phyloP scores from a whole-genome alignment of 176 grass and related monocot genomes.

The Musa troglodytarum region DNA sequence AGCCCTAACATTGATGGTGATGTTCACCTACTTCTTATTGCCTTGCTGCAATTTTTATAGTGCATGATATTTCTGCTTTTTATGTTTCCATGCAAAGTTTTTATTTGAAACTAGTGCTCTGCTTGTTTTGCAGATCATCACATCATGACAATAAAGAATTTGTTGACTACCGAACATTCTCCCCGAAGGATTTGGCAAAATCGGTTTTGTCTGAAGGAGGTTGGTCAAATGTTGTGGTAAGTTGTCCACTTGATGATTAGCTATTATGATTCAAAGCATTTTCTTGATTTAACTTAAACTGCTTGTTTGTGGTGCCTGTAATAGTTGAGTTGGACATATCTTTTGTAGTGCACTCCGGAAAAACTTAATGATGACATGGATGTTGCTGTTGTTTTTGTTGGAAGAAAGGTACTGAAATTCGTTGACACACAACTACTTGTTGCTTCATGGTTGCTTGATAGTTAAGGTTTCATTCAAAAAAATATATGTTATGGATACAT shows the following conservation, averaged over 20 bases:
- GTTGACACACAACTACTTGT: neutral
- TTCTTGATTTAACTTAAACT: neutral
- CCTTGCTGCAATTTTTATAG: neutral
- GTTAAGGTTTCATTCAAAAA: neutral
- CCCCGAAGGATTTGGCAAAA: constrained; percentile 54
- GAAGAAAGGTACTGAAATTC: constrained; percentile 45
- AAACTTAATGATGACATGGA: constrained; percentile 38
- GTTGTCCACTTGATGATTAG: constrained; percentile 12
- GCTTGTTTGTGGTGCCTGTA: neutral
- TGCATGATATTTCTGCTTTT: neutral
- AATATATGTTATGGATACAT: neutral
- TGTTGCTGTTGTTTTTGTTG: constrained; percentile 76
- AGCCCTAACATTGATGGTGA: neutral
- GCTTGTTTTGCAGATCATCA: constrained; percentile 34
- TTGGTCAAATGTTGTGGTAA: constrained; percentile 82
- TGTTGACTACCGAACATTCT: constrained; percentile 64
- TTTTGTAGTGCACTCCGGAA: constrained; percentile 51
- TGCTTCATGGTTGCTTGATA: too few relatives aligned
- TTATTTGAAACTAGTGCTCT: neutral
- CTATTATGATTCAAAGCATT: constrained; percentile 15
- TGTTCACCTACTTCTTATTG: neutral
- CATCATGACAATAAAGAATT: constrained; percentile 42
- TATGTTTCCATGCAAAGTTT: neutral
- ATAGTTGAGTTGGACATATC: neutral
- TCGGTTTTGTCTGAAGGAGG: constrained; percentile 78